Percentiles rank a stretch among this genome's conserved stretches.
Evolutionary conservation across 176 grass and related monocot species (phyloP).

Genomic region (Carex myosuroides): DNA sequence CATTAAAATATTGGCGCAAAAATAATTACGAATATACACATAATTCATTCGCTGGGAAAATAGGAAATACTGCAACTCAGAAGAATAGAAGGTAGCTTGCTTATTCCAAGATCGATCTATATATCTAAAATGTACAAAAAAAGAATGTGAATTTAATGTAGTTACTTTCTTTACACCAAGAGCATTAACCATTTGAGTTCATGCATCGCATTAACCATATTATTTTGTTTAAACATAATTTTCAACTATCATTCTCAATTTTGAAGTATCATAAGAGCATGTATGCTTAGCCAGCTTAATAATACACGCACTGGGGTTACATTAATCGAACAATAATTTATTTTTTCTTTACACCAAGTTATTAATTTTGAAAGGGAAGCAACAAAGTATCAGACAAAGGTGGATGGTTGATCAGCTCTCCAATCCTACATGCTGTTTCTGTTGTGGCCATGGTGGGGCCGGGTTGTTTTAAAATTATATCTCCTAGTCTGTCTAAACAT

Average conservation of each 20-base stretch:
- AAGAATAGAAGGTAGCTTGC: too few relatives aligned
- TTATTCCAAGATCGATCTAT: too few relatives aligned
- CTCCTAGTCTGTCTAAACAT: neutral
- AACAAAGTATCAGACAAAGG: neutral
- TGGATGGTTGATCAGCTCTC: neutral
- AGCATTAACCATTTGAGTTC: neutral
- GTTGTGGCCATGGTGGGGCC: neutral
- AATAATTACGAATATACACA: neutral
- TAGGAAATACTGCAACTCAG: too few relatives aligned
- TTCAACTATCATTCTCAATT: neutral
- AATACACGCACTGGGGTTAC: neutral
- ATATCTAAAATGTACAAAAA: too few relatives aligned
- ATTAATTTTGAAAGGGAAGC: neutral
- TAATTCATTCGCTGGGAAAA: too few relatives aligned
- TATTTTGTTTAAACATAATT: neutral
- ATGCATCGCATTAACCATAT: neutral
- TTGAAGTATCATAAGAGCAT: neutral
- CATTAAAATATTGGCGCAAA: neutral
- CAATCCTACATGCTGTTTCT: neutral
- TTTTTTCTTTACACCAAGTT: neutral
- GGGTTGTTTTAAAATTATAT: neutral
- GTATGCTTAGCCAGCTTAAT: neutral
- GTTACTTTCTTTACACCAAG: neutral
- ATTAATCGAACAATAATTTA: neutral
- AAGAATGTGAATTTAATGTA: neutral